These are phyloP conservation scores for Wickerhamomyces chaumierensis DNA, from an alignment of 805 yeast genomes.

Conservation along the genomic window DNA sequence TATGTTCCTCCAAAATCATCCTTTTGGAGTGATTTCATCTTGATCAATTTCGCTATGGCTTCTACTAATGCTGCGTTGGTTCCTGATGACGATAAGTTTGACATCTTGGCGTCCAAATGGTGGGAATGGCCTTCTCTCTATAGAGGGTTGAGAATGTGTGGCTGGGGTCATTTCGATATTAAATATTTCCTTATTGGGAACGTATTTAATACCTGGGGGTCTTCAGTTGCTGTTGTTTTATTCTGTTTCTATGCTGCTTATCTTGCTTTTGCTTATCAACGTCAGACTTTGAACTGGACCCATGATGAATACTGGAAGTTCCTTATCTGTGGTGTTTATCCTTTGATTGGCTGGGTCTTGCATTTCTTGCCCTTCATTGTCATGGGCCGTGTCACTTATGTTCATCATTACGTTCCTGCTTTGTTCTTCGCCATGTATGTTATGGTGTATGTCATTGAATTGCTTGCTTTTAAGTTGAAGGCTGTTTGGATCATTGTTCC, in stretches of 20 bases:
- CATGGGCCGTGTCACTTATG: slow-evolving; percentile 95
- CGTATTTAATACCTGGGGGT: slow-evolving; percentile 68
- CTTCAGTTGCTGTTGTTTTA: slow-evolving; percentile 41
- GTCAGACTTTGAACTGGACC: slow-evolving; percentile 45
- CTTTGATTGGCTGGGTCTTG: slow-evolving; percentile 83
- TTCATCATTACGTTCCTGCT: slow-evolving; percentile 94
- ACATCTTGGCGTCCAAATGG: slow-evolving; percentile 56
- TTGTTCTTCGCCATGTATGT: slow-evolving; percentile 85
- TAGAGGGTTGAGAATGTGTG: slow-evolving; percentile 65
- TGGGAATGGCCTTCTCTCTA: slow-evolving; percentile 84
- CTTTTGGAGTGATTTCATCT: slow-evolving; percentile 63
- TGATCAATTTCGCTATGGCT: slow-evolving; percentile 77
- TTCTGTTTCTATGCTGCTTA: slow-evolving; percentile 31
- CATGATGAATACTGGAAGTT: slow-evolving; percentile 28
- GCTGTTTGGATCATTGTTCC: slow-evolving; percentile 17
- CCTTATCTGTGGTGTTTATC: slow-evolving; percentile 62
- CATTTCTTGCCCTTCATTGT: slow-evolving; percentile 82
- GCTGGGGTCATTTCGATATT: slow-evolving; percentile 45
- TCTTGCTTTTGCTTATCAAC: slow-evolving; percentile 50
- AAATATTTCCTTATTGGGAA: slow-evolving; percentile 66
- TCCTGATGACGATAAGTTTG: slow-evolving; percentile 68
- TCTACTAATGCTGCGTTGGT: slow-evolving; percentile 73
- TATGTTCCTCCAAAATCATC: slow-evolving; percentile 53
- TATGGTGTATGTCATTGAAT: slow-evolving; percentile 23
- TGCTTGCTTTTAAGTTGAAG: slow-evolving; percentile 13